Evolutionary conservation across 225 moss, liverwort and hornwort species (phyloP).

Genomic region (Pseudoscleropodium purum): DNA sequence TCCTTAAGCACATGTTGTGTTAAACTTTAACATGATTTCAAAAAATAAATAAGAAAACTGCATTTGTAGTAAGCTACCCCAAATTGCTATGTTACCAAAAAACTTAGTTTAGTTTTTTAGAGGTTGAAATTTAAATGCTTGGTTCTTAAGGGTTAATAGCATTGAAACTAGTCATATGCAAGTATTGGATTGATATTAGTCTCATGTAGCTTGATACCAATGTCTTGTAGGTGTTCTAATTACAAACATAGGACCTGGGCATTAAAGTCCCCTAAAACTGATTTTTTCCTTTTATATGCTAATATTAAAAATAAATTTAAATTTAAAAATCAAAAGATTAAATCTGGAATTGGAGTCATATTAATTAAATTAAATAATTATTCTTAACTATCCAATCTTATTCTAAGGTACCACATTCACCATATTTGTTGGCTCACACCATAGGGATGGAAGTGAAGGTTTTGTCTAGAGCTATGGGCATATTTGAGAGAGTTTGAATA

Average conservation of each 20-base stretch:
- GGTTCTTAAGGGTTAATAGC: too few species aligned
- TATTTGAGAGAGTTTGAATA: neutral
- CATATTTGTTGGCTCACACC: neutral
- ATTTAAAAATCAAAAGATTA: too few species aligned
- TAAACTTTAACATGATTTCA: too few species aligned
- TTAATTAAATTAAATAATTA: neutral
- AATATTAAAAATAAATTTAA: neutral
- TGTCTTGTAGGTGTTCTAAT: neutral
- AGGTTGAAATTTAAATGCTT: too few species aligned
- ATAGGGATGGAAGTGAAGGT: accelerated
- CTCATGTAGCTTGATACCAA: neutral
- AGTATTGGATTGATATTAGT: neutral
- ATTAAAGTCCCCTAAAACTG: neutral
- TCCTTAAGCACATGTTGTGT: too few species aligned
- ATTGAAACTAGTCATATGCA: neutral
- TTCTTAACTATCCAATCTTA: neutral
- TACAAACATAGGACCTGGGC: accelerated
- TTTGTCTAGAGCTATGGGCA: neutral
- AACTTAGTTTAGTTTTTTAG: too few species aligned
- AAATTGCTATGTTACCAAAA: too few species aligned
- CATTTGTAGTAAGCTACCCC: too few species aligned
- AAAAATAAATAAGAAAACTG: too few species aligned
- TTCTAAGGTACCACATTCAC: neutral
- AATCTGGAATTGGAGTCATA: neutral
- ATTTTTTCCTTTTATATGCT: neutral